These are phyloP conservation scores for Ogataea paradorogensis DNA, from an alignment of 805 yeast species.

Conservation along the genomic window DNA sequence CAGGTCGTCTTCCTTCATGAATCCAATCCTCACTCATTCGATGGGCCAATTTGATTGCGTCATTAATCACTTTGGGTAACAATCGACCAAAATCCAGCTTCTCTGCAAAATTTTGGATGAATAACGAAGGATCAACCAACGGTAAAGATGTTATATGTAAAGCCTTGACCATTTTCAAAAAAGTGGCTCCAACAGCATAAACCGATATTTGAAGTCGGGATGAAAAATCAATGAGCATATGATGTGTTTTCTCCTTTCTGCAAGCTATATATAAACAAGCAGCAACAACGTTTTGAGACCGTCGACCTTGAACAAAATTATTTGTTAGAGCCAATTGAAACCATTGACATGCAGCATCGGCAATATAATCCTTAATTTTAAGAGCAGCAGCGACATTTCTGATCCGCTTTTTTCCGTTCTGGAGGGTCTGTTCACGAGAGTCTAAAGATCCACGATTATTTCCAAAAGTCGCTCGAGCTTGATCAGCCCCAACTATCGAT, in stretches of 20 bases:
- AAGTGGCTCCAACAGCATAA: conserved; percentile 93
- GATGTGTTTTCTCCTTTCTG: conserved; percentile 85
- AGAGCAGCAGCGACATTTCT: conserved; percentile 77
- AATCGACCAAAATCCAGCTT: conserved; percentile 76
- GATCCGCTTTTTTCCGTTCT: conserved; percentile 78
- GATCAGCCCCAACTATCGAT: conserved; percentile 86
- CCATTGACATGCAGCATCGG: conserved; percentile 87
- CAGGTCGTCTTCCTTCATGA: conserved; percentile 95
- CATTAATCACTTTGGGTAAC: conserved; percentile 72
- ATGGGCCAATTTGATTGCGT: conserved; percentile 82
- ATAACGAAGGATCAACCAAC: conserved; percentile 89
- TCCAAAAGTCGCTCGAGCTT: conserved; percentile 68
- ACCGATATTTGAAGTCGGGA: conserved; percentile 88
- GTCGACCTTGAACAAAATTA: conserved; percentile 95
- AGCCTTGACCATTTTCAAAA: conserved; percentile 85
- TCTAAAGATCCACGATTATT: conserved; percentile 74
- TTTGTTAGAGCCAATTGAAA: conserved; percentile 80
- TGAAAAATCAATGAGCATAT: conserved; percentile 94
- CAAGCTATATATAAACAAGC: conserved; percentile 95
- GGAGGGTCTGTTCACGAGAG: conserved; percentile 83
- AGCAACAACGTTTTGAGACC: conserved; percentile 92
- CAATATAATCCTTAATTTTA: conserved; percentile 75
- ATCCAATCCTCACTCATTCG: conserved; percentile 96
- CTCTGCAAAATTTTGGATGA: conserved; percentile 91
- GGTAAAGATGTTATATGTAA: conserved; percentile 78